Base-by-base conservation (phyloP, 257 asterid species). In the Nicotiana undulata region DNA sequence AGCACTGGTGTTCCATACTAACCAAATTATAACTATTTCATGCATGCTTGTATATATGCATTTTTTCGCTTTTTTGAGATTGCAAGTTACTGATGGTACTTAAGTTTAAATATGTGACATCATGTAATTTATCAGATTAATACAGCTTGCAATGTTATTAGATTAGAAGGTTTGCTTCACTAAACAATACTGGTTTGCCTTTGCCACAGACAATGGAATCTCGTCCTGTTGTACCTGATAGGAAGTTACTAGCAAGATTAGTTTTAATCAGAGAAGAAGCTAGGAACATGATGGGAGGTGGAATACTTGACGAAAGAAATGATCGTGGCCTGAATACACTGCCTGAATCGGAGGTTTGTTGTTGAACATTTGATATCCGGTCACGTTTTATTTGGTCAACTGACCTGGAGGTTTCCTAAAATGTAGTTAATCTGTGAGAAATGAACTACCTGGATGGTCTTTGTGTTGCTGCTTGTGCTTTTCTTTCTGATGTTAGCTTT, bases 241-340 rank as follows among this genome's bases (percentile, higher is more conserved):
- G 97, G 79, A 95, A 93, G 93, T 90, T 95, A 76, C 98, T 95
- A 67, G 99, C 97, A 55, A 91, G 98, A 89, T 97, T 95, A 52
- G 98, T 92, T 85, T 90, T 95, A 87, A 88, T 95, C 83, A 90
- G 98, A 92, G 99, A 95, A 92, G 99, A 95, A 90, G 97, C 99
- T 64, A 91, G 97, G 86, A 88, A 88, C 84, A 95, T 93, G 99
- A 92, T 95, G 98, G 98, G 99, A 28, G 99, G 99, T 82, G 99
- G 99, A 82, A 85, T 95, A 87, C 88, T 95, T 29, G 97, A 95
- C 80, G 98, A 93, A 86, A 91, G 99, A 91, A 95, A 95, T 84
- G 93, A 94, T 61, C 97, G 97, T 58, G 98, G 99, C 85, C 88
- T 93, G 76, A 91, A 65, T 61, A 93, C 92, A 20, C 97, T 95